These are phyloP conservation scores for Colletotrichum sp. DNA, from an alignment of 2,329 filamentous ascomycete species.

Conservation along the genomic window DNA sequence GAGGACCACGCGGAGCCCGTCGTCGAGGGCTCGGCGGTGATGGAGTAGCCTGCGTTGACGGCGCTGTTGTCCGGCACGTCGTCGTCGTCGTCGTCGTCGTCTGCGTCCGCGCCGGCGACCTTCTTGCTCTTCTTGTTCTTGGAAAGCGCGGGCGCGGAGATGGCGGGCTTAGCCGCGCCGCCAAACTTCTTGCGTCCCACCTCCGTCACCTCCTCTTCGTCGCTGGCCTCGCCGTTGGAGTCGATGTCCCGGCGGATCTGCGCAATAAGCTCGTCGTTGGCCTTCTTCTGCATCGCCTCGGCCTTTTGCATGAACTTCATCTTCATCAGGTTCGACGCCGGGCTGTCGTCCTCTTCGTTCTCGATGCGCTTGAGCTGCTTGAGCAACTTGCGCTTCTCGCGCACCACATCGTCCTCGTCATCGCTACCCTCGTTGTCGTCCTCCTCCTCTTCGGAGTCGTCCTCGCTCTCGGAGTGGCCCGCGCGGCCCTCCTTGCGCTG, in stretches of 20 bases:
- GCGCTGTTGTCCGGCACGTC: constrained; percentile 26
- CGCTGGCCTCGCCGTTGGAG: constrained; percentile 58
- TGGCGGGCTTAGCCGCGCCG: constrained; percentile 38
- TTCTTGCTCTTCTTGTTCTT: constrained; percentile 30
- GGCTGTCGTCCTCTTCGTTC: constrained; percentile 51
- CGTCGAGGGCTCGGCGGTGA: constrained; percentile 25
- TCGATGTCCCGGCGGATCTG: constrained; percentile 76
- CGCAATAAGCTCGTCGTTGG: constrained; percentile 78
- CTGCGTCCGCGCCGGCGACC: constrained; percentile 26
- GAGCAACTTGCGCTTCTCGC: constrained; percentile 44
- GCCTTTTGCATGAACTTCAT: constrained; percentile 97
- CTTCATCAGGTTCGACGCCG: constrained; percentile 71
- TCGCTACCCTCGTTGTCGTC: constrained; percentile 63
- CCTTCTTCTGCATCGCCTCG: constrained; percentile 76
- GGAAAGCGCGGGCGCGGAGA: constrained; percentile 31
- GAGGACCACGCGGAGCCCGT: constrained; percentile 48
- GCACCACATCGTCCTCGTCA: constrained; percentile 45
- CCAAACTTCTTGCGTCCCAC: constrained; percentile 77
- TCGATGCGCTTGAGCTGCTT: constrained; percentile 50
- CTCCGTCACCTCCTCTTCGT: constrained; percentile 58
- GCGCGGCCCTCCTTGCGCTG: constrained; percentile 77
- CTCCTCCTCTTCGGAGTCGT: constrained; percentile 60
- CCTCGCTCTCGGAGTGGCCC: constrained; percentile 46
- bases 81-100: constrained; percentile 29
- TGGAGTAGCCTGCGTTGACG: constrained; percentile 25